Percentiles rank a stretch among this genome's conserved stretches.
These are phyloP conservation scores for Orbilia blumenaviensis DNA, from an alignment of 2,329 filamentous ascomycete species.

Conservation along the genomic window DNA sequence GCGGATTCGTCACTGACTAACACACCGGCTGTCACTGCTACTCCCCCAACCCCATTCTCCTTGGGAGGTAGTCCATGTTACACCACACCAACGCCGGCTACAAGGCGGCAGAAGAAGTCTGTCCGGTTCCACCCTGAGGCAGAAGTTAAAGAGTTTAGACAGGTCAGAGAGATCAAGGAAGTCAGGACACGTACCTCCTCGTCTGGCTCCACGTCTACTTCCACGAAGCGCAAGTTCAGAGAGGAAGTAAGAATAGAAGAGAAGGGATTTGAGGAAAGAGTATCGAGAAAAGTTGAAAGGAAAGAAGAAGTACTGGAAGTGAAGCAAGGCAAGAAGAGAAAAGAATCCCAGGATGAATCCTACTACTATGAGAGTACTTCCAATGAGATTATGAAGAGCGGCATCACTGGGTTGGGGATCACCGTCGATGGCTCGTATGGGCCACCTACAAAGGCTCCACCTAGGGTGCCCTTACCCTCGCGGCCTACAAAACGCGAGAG, in stretches of 20 bases:
- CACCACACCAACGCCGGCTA: conserved; percentile 40
- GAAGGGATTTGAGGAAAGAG: conserved; percentile 14
- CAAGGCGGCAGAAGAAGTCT: conserved; percentile 43
- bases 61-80: conserved; percentile 48
- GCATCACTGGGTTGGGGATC: conserved; percentile 46
- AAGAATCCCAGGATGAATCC: conserved; percentile 49
- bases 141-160: conserved; percentile 47
- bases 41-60: conserved; percentile 47
- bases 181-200: conserved; percentile 24
- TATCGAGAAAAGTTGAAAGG: conserved; percentile 28
- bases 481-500: conserved; percentile 45
- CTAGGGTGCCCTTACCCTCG: conserved; percentile 27
- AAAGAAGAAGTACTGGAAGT: conserved; percentile 41
- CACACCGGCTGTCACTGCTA: conserved; percentile 41
- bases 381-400: conserved; percentile 34
- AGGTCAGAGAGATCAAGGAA: conserved; percentile 41
- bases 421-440: conserved; percentile 44
- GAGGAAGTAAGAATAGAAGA: conserved; percentile 32
- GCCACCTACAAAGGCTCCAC: conserved; percentile 35
- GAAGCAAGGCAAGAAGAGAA: conserved; percentile 51
- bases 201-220: conserved; percentile 25
- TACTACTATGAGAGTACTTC: conserved; percentile 35
- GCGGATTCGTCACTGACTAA: conserved; percentile 36
- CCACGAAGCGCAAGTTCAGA: conserved; percentile 21
- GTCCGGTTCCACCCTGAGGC: conserved; percentile 49